A percentile compares a stretch with the other conserved stretches of the same genome.
These are phyloP conservation scores for Mycena kentingensis DNA, from an alignment of 768 basidiomycete genomes.

Conservation along the genomic window DNA sequence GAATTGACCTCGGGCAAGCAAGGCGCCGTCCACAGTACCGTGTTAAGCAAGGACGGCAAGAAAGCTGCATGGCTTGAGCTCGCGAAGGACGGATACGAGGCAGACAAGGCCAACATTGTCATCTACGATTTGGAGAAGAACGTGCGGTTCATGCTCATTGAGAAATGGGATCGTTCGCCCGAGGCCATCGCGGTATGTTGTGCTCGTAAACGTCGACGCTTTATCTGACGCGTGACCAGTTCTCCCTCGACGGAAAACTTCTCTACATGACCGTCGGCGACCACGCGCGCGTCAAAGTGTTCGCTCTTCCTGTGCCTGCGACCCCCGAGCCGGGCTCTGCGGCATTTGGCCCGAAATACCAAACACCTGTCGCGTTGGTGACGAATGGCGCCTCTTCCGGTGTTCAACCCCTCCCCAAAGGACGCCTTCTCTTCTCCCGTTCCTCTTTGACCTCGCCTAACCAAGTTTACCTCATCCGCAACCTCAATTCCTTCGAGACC, in stretches of 20 bases:
- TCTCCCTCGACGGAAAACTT: constrained; percentile 68
- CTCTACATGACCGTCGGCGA: constrained; percentile 81
- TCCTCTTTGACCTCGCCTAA: constrained; percentile 81
- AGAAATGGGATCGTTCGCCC: constrained; percentile 85
- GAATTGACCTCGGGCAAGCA: constrained; percentile 84
- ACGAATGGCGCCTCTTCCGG: constrained; percentile 57
- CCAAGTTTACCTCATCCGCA: constrained; percentile 67
- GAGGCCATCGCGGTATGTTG: constrained; percentile 57
- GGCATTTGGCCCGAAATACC: constrained; percentile 46
- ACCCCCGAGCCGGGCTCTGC: constrained; percentile 61
- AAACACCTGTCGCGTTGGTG: constrained; percentile 61
- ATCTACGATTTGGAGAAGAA: constrained; percentile 72
- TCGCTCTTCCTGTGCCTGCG: constrained; percentile 63
- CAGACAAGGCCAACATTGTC: constrained; percentile 82
- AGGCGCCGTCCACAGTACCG: constrained; percentile 78
- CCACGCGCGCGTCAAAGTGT: constrained; percentile 74
- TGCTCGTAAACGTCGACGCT: no score
- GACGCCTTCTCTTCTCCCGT: constrained; percentile 68
- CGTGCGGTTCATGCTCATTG: constrained; percentile 73
- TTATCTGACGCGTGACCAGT: constrained; percentile 44
- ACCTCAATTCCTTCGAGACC: constrained; percentile 46
- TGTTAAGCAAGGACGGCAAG: constrained; percentile 64
- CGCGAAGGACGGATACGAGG: constrained; percentile 85
- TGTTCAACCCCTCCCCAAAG: constrained; percentile 59
- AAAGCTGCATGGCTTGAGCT: constrained; percentile 89